Evolutionary conservation across 2,329 filamentous ascomycete genomes (phyloP).

Genomic region (Hypoxylon sp.): DNA sequence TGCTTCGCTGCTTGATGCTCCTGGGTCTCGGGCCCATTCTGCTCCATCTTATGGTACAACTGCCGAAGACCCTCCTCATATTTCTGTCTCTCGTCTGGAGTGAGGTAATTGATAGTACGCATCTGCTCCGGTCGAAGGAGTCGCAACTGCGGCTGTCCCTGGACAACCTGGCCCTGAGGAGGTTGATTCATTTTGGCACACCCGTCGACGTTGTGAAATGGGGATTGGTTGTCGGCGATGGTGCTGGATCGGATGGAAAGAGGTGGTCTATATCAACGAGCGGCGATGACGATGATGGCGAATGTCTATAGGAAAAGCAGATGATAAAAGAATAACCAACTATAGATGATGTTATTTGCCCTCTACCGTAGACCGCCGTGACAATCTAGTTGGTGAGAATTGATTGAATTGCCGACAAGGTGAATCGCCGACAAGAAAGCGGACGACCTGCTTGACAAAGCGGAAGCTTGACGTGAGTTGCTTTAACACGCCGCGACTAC

Average conservation of each 20-base stretch:
- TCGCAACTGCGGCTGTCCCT: slow-evolving; percentile 39
- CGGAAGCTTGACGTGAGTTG: slow-evolving; percentile 3
- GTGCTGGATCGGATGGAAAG: not conserved
- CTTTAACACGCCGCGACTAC: not conserved
- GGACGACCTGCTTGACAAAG: not conserved
- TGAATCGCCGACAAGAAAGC: not conserved
- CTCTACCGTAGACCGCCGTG: not conserved
- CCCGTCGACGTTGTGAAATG: not conserved
- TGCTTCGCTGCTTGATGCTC: slow-evolving; percentile 67
- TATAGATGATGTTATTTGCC: not conserved
- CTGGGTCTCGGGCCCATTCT: slow-evolving; percentile 62
- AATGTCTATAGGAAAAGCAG: not conserved
- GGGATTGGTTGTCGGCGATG: not conserved
- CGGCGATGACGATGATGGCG: not conserved
- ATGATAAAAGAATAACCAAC: not conserved
- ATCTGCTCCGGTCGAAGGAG: slow-evolving; percentile 66
- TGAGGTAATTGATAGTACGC: slow-evolving; percentile 65
- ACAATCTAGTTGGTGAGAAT: not conserved
- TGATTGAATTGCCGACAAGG: not conserved
- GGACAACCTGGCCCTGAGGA: slow-evolving; percentile 43
- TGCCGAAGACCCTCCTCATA: slow-evolving; percentile 70
- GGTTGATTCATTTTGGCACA: slow-evolving; percentile 43
- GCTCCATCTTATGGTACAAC: slow-evolving; percentile 67
- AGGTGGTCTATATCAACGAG: not conserved
- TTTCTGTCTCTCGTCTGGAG: slow-evolving; percentile 69